These are phyloP conservation scores for Coemansia sp. DNA, from an alignment of 371 early-diverging fungal genomes.

Conservation along the genomic window DNA sequence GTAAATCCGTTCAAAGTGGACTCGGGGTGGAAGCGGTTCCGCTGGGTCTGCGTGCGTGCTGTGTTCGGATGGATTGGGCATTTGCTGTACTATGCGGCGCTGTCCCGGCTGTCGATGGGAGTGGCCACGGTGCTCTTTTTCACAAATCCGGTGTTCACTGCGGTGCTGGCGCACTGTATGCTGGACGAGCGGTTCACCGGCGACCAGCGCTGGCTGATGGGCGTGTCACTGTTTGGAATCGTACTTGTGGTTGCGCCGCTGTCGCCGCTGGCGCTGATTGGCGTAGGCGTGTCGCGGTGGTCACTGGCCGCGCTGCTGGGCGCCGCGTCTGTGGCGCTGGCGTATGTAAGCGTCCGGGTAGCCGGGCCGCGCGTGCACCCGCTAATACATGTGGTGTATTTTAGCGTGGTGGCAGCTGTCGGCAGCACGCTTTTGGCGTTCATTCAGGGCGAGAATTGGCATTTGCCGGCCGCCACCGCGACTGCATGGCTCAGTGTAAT, in stretches of 20 bases:
- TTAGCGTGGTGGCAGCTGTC: conserved; percentile 59
- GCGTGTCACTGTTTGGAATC: conserved; percentile 63
- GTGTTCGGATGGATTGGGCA: conserved; percentile 18
- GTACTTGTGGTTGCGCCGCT: conserved; percentile 54
- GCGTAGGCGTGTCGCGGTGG: conserved; percentile 13
- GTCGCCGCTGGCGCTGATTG: conserved; percentile 8
- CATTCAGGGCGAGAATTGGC: conserved; percentile 7
- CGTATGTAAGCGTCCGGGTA: conserved; percentile 69
- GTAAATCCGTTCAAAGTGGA: conserved; percentile 22
- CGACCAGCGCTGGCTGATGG: conserved; percentile 57
- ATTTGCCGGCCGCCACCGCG: background rate
- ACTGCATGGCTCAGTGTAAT: conserved; percentile 40
- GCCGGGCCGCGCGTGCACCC: conserved; percentile 63
- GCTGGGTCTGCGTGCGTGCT: conserved; percentile 28
- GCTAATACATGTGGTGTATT: conserved; percentile 72
- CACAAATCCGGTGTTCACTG: conserved; percentile 70
- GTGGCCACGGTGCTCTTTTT: conserved; percentile 63
- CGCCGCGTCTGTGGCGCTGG: conserved; percentile 60
- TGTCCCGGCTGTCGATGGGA: conserved; percentile 24
- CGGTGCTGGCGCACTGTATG: conserved; percentile 59
- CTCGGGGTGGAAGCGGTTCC: conserved; percentile 21
- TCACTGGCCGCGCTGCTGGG: conserved; percentile 55
- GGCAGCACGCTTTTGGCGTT: conserved; percentile 4
- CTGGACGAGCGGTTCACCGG: conserved; percentile 61
- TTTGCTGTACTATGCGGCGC: conserved; percentile 24